Evolutionary conservation across 768 basidiomycete genomes (phyloP), one percentile per base, ranked within the genome.

Genomic region (Lactarius deliciosus): DNA sequence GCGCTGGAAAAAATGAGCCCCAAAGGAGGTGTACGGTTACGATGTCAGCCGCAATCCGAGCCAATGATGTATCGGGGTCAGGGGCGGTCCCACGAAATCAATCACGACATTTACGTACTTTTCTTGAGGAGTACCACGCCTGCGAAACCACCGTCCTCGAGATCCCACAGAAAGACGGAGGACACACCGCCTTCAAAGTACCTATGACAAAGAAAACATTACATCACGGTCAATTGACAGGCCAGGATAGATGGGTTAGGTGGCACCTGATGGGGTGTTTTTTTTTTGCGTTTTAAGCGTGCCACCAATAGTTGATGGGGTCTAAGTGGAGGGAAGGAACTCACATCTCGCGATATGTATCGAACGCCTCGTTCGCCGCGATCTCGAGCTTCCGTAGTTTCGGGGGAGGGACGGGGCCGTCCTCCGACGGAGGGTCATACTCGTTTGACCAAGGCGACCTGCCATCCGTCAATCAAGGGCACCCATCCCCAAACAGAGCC

Each of bases 361-460:
- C 95, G 73, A 99, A 98, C 11, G 95, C 96, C 68, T 96, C 93
- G 73, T 98, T 98, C 41, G 96, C 93, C 11, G 91, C 81, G 64
- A 95, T 88, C 76, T 99, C 97, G 30, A 99, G 81, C 74, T 94
- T 91, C 64, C 97, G 86, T 65, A 98, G 84, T 74, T 89, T 92
- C 20, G 88, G 78, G 9, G 90, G 87, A 0, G 97, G 97, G 2
- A 85, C 80, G 4, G 96, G 95, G 2, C 94, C 96, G 69, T 96
- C 93, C 22, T 95, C 89, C 55, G 94, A 76, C 1, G 90, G 90
- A 28, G 95, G 92, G 69, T 94, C 89, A 74, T 98, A 99, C 74
- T 92, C 89, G 75, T 98, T 99, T 28, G 96, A 95, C 96, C 96
- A 98, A 9, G 97, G 97, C 2, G 97, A 99, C 73, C 96, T 99